Conservation (phyloP, 257 asterid genomes). For the Handroanthus guayacan region DNA sequence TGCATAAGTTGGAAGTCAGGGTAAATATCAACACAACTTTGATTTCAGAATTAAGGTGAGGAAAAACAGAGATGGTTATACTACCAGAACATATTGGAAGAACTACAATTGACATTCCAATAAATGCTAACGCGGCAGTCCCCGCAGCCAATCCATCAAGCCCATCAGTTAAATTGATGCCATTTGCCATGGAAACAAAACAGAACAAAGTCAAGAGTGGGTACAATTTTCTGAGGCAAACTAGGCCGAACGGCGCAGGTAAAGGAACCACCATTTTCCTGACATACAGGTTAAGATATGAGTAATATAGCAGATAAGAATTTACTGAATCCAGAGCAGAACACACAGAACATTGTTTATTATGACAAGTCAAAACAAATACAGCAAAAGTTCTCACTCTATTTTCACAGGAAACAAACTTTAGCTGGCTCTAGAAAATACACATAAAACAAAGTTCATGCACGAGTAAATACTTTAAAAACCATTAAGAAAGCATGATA, state of each 20-base stretch:
- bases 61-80: slow-evolving; percentile 25
- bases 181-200: slow-evolving; percentile 83
- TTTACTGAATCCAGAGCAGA: slow-evolving; percentile 1
- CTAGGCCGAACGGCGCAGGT: slow-evolving; percentile 85
- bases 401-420: background rate
- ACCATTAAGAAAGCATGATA: background rate
- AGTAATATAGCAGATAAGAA: slow-evolving; percentile 16
- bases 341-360: slow-evolving; percentile 10
- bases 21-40: background rate
- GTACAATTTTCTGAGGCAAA: slow-evolving; percentile 68
- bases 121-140: slow-evolving; percentile 80
- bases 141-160: slow-evolving; percentile 98
- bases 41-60: slow-evolving; percentile 23
- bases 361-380: slow-evolving; percentile 25
- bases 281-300: slow-evolving; percentile 38
- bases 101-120: slow-evolving; percentile 90
- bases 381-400: background rate
- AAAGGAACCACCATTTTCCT: slow-evolving; percentile 94
- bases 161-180: slow-evolving; percentile 74
- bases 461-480: background rate
- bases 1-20: slow-evolving; percentile 35
- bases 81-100: slow-evolving; percentile 95
- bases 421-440: slow-evolving; percentile 12
- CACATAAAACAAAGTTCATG: background rate
- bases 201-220: slow-evolving; percentile 67